Evolutionary conservation across 208 protist species (phyloP), one percentile per base, ranked within the genome.

Genomic region (Vickermania ingenoplastis): DNA sequence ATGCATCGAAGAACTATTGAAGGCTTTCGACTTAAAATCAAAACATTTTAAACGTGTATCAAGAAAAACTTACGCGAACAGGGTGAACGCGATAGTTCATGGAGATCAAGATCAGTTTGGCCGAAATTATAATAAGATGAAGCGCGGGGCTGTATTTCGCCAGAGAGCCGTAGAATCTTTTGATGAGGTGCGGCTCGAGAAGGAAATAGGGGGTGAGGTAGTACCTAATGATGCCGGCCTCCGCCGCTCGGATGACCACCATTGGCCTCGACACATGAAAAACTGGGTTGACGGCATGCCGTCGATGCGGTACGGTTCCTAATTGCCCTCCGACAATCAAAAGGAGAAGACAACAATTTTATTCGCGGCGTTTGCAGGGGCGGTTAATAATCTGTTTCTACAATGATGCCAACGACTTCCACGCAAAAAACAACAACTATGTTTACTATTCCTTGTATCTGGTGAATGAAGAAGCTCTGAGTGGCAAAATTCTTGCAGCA

Each of bases 41-140:
- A 91, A 87, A 61, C 70, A 75, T 3, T 89, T 87, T 59, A 89
- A 84, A 67, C 69, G 77, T 27, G 61, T 95, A 14, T 95, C 89
- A 0, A 72, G 83, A 11, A 89, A 93, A 54, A 65, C 66, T 2
- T 95, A 89, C 60, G 86, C 85, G 0, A 89, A 95, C 59, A 80
- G 89, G 25, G 85, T 91, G 30, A 92, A 90, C 53, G 89, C 85
- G 23, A 73, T 95, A 55, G 75, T 87, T 13, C 83, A 92, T 53
- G 89, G 89, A 23, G 86, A 91, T 49, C 89, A 92, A 56, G 83
- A 95, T 60, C 83, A 88, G 52, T 76, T 89, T 60, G 89, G 89
- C 5, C 73, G 83, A 2, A 83, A 82, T 45, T 89, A 87, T 67
- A 67, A 80, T 3, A 79, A 71, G 36, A 76, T 94, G 67, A 53